phyloP scores from a whole-genome alignment of 345 rosid genomes.

The Orychophragmus violaceus region DNA sequence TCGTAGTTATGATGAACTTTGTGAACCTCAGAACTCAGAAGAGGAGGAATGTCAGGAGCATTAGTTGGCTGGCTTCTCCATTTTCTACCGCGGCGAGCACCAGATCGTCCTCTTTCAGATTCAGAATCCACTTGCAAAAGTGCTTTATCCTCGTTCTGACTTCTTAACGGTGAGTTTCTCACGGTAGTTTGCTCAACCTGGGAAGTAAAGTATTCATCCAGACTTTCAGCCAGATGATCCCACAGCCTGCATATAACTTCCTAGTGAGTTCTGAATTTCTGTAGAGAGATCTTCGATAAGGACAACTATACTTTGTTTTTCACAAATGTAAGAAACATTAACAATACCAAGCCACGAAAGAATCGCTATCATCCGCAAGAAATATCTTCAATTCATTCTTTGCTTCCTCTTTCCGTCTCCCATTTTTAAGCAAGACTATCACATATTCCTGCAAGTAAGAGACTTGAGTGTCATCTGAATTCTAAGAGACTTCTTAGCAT shows the following conservation, averaged over 20 bases:
- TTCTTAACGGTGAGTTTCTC: slow-evolving; percentile 25
- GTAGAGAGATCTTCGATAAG: not conserved
- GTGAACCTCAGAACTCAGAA: slow-evolving; percentile 53
- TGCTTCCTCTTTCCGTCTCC: slow-evolving; percentile 81
- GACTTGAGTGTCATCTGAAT: not conserved
- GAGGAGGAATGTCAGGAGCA: slow-evolving; percentile 54
- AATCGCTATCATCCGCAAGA: slow-evolving; percentile 83
- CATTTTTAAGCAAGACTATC: slow-evolving; percentile 80
- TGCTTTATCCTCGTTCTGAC: slow-evolving; percentile 30
- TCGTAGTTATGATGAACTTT: slow-evolving; percentile 37
- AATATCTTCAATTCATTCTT: slow-evolving; percentile 80
- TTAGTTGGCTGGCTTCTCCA: slow-evolving; percentile 56
- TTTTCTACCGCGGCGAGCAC: slow-evolving; percentile 52
- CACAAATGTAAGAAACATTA: not conserved
- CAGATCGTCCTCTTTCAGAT: slow-evolving; percentile 40
- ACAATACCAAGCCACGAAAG: slow-evolving; percentile 77
- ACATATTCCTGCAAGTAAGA: slow-evolving; percentile 71
- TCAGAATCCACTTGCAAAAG: slow-evolving; percentile 38
- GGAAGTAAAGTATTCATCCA: slow-evolving; percentile 51
- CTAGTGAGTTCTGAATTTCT: not conserved
- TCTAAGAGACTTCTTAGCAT: slow-evolving; percentile 7
- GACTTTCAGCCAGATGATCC: slow-evolving; percentile 77
- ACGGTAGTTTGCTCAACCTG: slow-evolving; percentile 27
- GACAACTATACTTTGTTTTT: not conserved
- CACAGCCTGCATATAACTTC: slow-evolving; percentile 61